A percentile compares a stretch with the other conserved stretches of the same genome.
Conservation (phyloP, 352 stramenopile genomes). For the Phytophthora melonis region DNA sequence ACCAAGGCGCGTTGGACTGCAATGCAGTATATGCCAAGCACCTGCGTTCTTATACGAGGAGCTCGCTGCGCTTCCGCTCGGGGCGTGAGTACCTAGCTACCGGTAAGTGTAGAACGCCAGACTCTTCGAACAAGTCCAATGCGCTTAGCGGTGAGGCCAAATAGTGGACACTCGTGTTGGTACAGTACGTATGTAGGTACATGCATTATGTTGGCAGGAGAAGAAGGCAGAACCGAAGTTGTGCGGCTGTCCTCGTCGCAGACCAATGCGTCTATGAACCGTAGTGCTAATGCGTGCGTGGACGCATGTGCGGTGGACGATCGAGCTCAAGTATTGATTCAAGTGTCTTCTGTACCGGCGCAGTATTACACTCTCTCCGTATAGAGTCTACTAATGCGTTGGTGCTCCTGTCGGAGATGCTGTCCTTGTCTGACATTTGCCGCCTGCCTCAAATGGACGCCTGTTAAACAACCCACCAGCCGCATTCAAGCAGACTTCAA, state of each 20-base stretch:
- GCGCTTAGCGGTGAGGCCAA: not conserved
- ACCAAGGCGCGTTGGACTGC: no score
- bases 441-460: conserved; percentile 9
- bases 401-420: not conserved
- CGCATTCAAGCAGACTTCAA: conserved; percentile 3
- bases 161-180: not conserved
- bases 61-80: conserved; percentile 5
- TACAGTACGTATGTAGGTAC: not conserved
- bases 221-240: not conserved
- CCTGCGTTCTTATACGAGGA: conserved; percentile 7
- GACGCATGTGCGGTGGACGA: not conserved
- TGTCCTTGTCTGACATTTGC: conserved; percentile 1
- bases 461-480: conserved; percentile 2
- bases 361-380: not conserved
- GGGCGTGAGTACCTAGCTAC: not conserved
- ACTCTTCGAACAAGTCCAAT: no score
- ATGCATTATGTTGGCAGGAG: not conserved
- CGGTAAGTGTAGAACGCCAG: no score
- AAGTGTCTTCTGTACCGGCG: not conserved
- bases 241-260: conserved; percentile 7
- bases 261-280: not conserved
- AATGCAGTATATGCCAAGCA: not conserved
- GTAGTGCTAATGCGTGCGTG: not conserved
- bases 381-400: not conserved
- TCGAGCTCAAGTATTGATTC: not conserved